Evolutionary conservation across 2,329 filamentous ascomycete species (phyloP), one percentile per base, ranked within the genome.

Genomic region (Pseudogymnoascus sp.): DNA sequence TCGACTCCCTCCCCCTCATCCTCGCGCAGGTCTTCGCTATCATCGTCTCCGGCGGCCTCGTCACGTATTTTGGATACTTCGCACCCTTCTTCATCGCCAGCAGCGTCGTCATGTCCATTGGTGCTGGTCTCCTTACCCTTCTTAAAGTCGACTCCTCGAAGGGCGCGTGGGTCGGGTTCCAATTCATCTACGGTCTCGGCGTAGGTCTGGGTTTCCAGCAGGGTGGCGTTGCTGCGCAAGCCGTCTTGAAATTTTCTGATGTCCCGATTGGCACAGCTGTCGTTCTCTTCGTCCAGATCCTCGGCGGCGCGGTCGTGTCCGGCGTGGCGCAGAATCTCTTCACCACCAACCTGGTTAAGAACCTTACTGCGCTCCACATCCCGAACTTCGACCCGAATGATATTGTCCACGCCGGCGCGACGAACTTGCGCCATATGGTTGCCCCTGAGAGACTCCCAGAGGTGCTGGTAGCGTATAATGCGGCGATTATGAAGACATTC

Each of bases 261-360:
- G 75, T 83, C 14, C 79, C 82, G 0, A 75, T 82, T 1, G 82
- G 75, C 28, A 82, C 79, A 4, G 80, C 81, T 5, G 79, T 75
- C 60, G 77, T 83, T 1, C 78, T 80, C 37, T 88, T 90, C 74
- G 85, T 84, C 75, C 85, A 89, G 69, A 79, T 80, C 1, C 78
- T 90, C 3, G 87, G 87, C 41, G 87, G 87, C 3, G 85, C 88
- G 1, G 74, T 90, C 23, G 83, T 84, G 67, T 82, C 90, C 58
- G 81, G 83, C 5, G 83, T 88, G 8, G 83, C 83, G 0, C 85
- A 90, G 71, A 84, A 86, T 18, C 79, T 89, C 52, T 89, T 90
- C 69, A 71, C 65, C 12, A 72, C 71, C 28, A 70, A 69, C 9
- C 62, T 72, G 3, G 66, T 62, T 4, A 65, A 62, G 31, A 38